Conservation (phyloP, 192 early-diverging fungal genomes). For the Backusella liffmaniae region DNA sequence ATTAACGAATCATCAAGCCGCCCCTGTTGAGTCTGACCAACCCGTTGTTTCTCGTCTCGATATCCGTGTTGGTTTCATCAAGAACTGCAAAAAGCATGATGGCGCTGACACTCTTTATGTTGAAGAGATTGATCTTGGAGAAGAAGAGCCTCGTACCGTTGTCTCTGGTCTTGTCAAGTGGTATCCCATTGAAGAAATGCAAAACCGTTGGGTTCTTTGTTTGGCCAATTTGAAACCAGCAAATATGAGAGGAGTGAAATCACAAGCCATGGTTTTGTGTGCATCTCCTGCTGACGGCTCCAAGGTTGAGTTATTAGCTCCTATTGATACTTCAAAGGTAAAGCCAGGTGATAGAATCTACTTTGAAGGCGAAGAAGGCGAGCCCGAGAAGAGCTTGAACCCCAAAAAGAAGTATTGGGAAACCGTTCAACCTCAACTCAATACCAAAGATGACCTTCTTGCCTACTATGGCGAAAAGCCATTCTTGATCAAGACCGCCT, state of each 20-base stretch:
- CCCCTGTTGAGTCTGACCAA: constrained; percentile 49
- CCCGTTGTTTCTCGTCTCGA: constrained; percentile 78
- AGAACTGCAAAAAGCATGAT: constrained; percentile 82
- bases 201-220: constrained; percentile 63
- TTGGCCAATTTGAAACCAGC: constrained; percentile 96
- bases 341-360: constrained; percentile 88
- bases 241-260: constrained; percentile 93
- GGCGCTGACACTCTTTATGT: constrained; percentile 98
- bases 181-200: constrained; percentile 89
- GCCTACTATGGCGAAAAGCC: constrained; percentile 59
- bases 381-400: constrained; percentile 88
- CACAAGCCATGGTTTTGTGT: constrained; percentile 93
- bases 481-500: constrained; percentile 42
- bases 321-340: constrained; percentile 68
- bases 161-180: constrained; percentile 93
- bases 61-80: constrained; percentile 89
- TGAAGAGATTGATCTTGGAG: constrained; percentile 91
- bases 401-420: constrained; percentile 99
- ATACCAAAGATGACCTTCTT: constrained; percentile 66
- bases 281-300: constrained; percentile 83
- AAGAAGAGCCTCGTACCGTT: constrained; percentile 87
- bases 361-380: constrained; percentile 88
- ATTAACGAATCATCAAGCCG: constrained; percentile 16
- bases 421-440: constrained; percentile 87
- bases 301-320: constrained; percentile 90